Evolutionary conservation across 495 filamentous ascomycete species (phyloP).

Genomic region (Aspergillus biplanus): DNA sequence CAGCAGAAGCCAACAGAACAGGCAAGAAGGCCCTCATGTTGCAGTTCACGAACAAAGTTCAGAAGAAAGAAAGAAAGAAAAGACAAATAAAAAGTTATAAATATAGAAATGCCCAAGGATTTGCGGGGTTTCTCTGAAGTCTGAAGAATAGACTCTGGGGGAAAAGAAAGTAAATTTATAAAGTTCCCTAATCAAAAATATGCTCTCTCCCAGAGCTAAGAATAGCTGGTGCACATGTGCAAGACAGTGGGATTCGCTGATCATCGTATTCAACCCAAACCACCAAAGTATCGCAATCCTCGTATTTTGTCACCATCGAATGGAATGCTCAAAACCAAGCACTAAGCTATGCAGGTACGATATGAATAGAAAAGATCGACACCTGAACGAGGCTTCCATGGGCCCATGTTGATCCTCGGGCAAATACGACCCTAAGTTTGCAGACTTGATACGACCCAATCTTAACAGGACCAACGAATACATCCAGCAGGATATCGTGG

Average conservation of each 20-base stretch:
- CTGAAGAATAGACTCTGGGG: no score
- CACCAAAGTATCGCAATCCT: neutral
- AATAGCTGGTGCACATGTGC: neutral
- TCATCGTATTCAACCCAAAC: neutral
- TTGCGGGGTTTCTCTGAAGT: no score
- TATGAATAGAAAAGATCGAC: neutral
- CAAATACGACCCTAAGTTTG: neutral
- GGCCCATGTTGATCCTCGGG: neutral
- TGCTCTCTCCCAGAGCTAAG: neutral
- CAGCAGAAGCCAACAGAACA: neutral
- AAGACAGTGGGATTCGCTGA: neutral
- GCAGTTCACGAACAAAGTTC: neutral
- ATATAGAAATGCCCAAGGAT: no score
- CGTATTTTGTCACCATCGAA: neutral
- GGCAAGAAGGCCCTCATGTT: neutral
- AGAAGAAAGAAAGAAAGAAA: no score
- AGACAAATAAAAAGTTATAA: no score
- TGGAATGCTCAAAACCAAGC: neutral
- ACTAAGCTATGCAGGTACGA: neutral
- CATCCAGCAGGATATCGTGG: neutral
- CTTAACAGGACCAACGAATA: neutral
- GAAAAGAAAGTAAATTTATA: no score
- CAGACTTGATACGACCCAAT: neutral
- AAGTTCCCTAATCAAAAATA: neutral
- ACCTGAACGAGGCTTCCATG: neutral